Evolutionary conservation across 139 green algal species (phyloP).

Genomic region (Astrephomene gubernaculifera): DNA sequence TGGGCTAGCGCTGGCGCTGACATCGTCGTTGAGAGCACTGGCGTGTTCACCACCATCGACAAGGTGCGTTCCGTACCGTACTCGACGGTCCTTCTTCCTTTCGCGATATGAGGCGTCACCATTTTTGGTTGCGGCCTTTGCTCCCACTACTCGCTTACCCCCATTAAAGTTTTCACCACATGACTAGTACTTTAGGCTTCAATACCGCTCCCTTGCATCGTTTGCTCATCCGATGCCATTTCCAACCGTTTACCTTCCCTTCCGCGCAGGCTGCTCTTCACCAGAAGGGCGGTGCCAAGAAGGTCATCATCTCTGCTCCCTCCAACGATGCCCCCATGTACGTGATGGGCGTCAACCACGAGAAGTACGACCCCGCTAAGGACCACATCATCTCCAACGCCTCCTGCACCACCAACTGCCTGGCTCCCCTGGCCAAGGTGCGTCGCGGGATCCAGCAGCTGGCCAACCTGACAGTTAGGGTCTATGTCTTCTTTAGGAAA

Average conservation of each 20-base stretch:
- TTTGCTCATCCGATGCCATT: too few relatives aligned
- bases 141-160: too few relatives aligned
- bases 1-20: slow-evolving; percentile 86
- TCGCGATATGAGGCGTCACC: too few relatives aligned
- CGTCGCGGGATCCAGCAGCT: too few relatives aligned
- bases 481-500: too few relatives aligned
- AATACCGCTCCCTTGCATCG: too few relatives aligned
- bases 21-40: slow-evolving; percentile 93
- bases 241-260: too few relatives aligned
- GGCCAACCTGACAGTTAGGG: too few relatives aligned
- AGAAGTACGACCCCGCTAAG: slow-evolving; percentile 85
- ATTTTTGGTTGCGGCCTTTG: too few relatives aligned
- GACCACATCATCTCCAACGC: slow-evolving; percentile 92
- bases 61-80: slow-evolving; percentile 69
- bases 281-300: slow-evolving; percentile 91
- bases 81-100: too few relatives aligned
- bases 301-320: slow-evolving; percentile 96
- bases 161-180: too few relatives aligned
- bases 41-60: slow-evolving; percentile 93
- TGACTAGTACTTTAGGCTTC: too few relatives aligned
- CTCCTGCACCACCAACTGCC: slow-evolving; percentile 98
- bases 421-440: slow-evolving; percentile 95
- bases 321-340: slow-evolving; percentile 92
- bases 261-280: slow-evolving; percentile 71
- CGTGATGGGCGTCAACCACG: slow-evolving; percentile 94